Percentiles rank a stretch among this genome's conserved stretches.
These are phyloP conservation scores for Ramularia collo-cygni DNA, from an alignment of 2,329 filamentous ascomycete genomes.

Conservation along the genomic window DNA sequence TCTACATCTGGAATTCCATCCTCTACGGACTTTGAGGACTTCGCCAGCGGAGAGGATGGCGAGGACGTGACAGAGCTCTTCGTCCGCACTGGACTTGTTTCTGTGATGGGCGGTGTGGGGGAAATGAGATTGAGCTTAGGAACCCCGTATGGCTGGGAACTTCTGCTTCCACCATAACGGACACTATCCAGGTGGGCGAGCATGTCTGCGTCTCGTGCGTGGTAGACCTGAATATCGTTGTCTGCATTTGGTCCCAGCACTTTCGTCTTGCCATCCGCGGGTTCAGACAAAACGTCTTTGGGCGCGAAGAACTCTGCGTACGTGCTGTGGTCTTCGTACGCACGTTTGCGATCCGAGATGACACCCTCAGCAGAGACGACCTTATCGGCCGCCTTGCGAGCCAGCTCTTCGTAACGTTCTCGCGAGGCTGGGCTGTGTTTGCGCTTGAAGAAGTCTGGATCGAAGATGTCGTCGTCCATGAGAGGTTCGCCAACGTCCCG, in stretches of 20 bases:
- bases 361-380: slow-evolving; percentile 17
- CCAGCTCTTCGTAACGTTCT: slow-evolving; percentile 22
- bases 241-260: slow-evolving; percentile 38
- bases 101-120: slow-evolving; percentile 49
- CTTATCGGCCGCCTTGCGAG: slow-evolving; percentile 31
- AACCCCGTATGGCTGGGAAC: slow-evolving; percentile 33
- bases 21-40: slow-evolving; percentile 11
- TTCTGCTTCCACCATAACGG: slow-evolving; percentile 13
- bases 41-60: slow-evolving; percentile 26
- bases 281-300: slow-evolving; percentile 37
- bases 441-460: slow-evolving; percentile 40
- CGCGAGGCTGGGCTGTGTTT: slow-evolving; percentile 24
- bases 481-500: slow-evolving; percentile 32
- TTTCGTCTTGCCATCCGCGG: slow-evolving; percentile 32
- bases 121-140: slow-evolving; percentile 51
- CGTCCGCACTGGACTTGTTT: slow-evolving; percentile 30
- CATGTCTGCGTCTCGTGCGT: slow-evolving; percentile 31
- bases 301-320: slow-evolving; percentile 44
- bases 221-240: slow-evolving; percentile 37
- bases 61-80: slow-evolving; percentile 22
- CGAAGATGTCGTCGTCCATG: slow-evolving; percentile 41
- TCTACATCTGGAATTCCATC: slow-evolving; percentile 9
- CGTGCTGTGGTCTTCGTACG: slow-evolving; percentile 27
- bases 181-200: slow-evolving; percentile 10
- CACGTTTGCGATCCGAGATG: slow-evolving; percentile 37